Base-by-base conservation (phyloP, 116 monocot genomes). In the Papilionanthe hybrid region DNA sequence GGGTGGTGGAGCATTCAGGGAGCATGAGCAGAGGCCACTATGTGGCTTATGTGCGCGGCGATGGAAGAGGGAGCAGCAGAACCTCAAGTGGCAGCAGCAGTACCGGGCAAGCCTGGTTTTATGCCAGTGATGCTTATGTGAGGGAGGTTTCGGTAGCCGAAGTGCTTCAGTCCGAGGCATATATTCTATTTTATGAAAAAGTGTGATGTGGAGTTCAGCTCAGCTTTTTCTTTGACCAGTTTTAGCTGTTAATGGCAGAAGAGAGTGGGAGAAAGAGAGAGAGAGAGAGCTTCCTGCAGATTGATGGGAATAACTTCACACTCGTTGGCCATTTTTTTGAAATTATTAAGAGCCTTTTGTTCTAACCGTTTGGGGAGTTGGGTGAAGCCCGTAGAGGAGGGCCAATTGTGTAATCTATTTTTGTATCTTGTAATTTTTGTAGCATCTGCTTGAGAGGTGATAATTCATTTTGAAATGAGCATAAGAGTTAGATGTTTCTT, bases 161-260 rank as follows among this genome's bases (percentile, higher is more conserved):
- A 78, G 92, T 96, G 27, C 89, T 96, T 15, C 85, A 83, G 25
- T 85, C 87, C n/a, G 96, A 96, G 49, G 92, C 96, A 28, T 96
- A 96, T 75, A 86, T 96, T 69, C 88, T 96, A 22, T 96, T 96
- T 71, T 96, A 94, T 72, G 91, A 92, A 81, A 89, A 68, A 79
- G 48, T 79, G 23, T 55, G 56, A 42, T 17, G 58, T 27, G 63
- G n/a, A 66, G 32, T 28, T 18, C 23, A 12, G 5, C 41, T 55
- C 50, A 57, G 10, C 57, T 73, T 65, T 55, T 77, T 53, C 71
- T 41, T 25, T 25, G 63, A 27, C 65, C 25, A 65, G 0, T 53
- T 17, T 53, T 17, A 15, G 4, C 53, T 53, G 18, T 0, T 17
- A 53, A 53, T 53, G 53, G 53, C 53, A 53, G 53, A 53, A 53